phyloP scores from a whole-genome alignment of 1,139 yeast species.

The Kodamaea anthophila region DNA sequence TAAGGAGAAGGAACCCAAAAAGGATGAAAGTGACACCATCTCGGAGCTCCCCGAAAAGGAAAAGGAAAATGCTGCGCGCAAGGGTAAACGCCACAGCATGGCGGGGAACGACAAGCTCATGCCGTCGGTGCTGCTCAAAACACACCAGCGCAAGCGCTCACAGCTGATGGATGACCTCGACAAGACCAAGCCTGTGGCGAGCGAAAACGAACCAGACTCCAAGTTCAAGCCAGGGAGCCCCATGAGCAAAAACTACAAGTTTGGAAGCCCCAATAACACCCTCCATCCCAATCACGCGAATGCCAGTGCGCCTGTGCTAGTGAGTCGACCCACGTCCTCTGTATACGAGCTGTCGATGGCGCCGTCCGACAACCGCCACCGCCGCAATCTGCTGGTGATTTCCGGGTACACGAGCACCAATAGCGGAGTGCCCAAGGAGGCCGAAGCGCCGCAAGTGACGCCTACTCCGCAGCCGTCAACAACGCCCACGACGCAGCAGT shows the following conservation, averaged over 20 bases:
- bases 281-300: conserved; percentile 22
- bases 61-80: too few species aligned
- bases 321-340: conserved; percentile 39
- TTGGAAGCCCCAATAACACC: conserved; percentile 16
- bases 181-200: too few species aligned
- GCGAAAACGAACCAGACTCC: too few species aligned
- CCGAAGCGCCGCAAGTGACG: too few species aligned
- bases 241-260: conserved; percentile 17
- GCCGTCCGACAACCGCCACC: too few species aligned
- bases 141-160: conserved; percentile 42
- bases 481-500: conserved; percentile 1
- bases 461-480: neutral
- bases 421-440: too few species aligned
- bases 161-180: conserved; percentile 53
- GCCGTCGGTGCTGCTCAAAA: conserved; percentile 15
- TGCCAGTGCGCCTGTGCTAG: conserved; percentile 22
- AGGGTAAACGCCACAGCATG: conserved; percentile 5
- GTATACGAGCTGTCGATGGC: conserved; percentile 33
- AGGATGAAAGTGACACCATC: conserved; percentile 1
- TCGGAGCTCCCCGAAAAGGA: conserved; percentile 1
- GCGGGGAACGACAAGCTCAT: conserved; percentile 10
- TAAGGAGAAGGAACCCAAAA: too few species aligned
- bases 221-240: conserved; percentile 34
- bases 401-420: conserved; percentile 17
- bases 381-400: conserved; percentile 28